phyloP scores from a whole-genome alignment of 176 grass and related monocot genomes.

The Triticum timopheevii region DNA sequence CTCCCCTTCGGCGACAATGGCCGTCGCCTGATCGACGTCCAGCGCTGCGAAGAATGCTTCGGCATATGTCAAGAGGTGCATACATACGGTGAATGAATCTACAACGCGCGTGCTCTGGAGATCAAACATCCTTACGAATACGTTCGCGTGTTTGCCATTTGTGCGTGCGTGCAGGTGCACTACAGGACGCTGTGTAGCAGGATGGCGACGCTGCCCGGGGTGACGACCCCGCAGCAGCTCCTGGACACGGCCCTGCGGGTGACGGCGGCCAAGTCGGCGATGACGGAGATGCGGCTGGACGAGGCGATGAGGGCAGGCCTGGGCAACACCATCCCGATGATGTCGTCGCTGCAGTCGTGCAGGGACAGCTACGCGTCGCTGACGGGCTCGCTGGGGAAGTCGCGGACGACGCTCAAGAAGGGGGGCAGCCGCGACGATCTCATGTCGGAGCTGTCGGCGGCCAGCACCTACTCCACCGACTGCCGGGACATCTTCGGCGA shows the following conservation, averaged over 20 bases:
- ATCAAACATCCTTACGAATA: neutral
- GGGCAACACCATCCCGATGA: neutral
- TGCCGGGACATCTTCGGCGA: slow-evolving; percentile 57
- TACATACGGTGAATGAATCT: neutral
- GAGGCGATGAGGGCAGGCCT: neutral
- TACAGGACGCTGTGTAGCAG: slow-evolving; percentile 43
- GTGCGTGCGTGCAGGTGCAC: slow-evolving; percentile 24
- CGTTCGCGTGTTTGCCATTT: neutral
- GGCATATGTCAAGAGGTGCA: slow-evolving; percentile 46
- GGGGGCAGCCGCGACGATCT: slow-evolving; percentile 39
- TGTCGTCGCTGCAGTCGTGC: slow-evolving; percentile 42
- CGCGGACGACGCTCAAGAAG: slow-evolving; percentile 25
- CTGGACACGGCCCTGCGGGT: slow-evolving; percentile 33
- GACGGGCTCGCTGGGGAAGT: slow-evolving; percentile 23
- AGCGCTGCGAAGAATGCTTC: neutral
- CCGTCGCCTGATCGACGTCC: slow-evolving; percentile 10
- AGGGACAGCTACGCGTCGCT: slow-evolving; percentile 51
- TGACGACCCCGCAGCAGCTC: slow-evolving; percentile 41
- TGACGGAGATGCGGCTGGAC: slow-evolving; percentile 29
- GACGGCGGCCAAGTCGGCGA: slow-evolving; percentile 31
- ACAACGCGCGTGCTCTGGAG: neutral
- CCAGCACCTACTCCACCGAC: slow-evolving; percentile 49
- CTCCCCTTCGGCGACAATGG: neutral
- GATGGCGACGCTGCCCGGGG: slow-evolving; percentile 37
- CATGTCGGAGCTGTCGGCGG: slow-evolving; percentile 48